A percentile compares a stretch with the other conserved stretches of the same genome.
Evolutionary conservation across 345 rosid species (phyloP).

Genomic region (Aethionema arabicum): DNA sequence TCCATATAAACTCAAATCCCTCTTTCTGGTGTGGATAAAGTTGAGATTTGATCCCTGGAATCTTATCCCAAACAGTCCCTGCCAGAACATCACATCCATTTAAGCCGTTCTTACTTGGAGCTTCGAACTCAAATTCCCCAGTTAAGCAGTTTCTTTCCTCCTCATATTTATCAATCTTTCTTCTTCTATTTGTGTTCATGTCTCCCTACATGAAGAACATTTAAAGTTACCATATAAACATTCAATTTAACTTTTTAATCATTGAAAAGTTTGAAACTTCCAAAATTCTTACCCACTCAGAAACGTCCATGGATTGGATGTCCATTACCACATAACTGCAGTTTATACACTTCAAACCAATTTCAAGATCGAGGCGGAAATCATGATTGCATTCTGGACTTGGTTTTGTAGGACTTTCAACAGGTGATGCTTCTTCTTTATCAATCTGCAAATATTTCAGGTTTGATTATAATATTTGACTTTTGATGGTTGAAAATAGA

Average conservation of each 20-base stretch:
- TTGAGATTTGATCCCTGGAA: slow-evolving; percentile 51
- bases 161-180: slow-evolving; percentile 18
- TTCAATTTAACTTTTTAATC: background rate
- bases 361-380: slow-evolving; percentile 44
- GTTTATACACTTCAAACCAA: slow-evolving; percentile 46
- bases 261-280: slow-evolving; percentile 23
- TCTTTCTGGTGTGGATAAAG: slow-evolving; percentile 71
- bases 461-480: slow-evolving; percentile 14
- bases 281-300: slow-evolving; percentile 24
- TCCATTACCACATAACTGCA: slow-evolving; percentile 44
- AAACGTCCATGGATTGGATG: slow-evolving; percentile 30
- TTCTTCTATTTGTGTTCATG: slow-evolving; percentile 26
- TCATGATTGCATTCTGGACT: slow-evolving; percentile 45
- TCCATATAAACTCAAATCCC: slow-evolving; percentile 83
- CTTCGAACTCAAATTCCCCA: slow-evolving; percentile 21
- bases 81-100: slow-evolving; percentile 18
- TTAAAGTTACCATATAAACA: slow-evolving; percentile 18
- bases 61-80: slow-evolving; percentile 69
- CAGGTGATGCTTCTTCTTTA: slow-evolving; percentile 11
- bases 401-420: slow-evolving; percentile 13
- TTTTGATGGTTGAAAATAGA: background rate
- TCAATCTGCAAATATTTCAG: slow-evolving; percentile 26
- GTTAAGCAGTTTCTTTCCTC: slow-evolving; percentile 28
- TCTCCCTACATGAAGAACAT: slow-evolving; percentile 26
- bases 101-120: slow-evolving; percentile 12